These are phyloP conservation scores for Dactylonectria estremocensis DNA, from an alignment of 2,329 filamentous ascomycete genomes.

Conservation along the genomic window DNA sequence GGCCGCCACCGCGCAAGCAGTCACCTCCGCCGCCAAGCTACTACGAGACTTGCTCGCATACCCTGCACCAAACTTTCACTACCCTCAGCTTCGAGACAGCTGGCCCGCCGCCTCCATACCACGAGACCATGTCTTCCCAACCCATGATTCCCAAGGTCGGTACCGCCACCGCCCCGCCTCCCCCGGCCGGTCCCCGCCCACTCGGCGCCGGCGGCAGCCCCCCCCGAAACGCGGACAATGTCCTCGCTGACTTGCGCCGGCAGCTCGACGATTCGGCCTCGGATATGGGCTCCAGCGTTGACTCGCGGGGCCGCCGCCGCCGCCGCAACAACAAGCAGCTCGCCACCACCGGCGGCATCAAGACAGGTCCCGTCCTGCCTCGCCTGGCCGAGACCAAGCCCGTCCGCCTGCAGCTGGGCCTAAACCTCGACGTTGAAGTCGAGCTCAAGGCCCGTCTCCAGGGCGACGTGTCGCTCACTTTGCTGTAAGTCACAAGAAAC, in stretches of 20 bases:
- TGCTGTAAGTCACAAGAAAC: slow-evolving; percentile 31
- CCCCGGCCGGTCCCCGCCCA: slow-evolving; percentile 20
- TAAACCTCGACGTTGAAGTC: slow-evolving; percentile 40
- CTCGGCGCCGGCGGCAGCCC: slow-evolving; percentile 28
- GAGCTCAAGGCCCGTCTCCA: slow-evolving; percentile 40
- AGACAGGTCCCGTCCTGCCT: slow-evolving; percentile 36
- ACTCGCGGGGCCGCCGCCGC: slow-evolving; percentile 40
- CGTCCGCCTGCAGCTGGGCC: slow-evolving; percentile 36
- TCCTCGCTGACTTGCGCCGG: slow-evolving; percentile 40
- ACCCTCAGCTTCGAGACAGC: slow-evolving; percentile 38
- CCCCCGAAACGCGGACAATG: slow-evolving; percentile 32
- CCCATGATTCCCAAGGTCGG: slow-evolving; percentile 39
- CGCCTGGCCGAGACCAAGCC: slow-evolving; percentile 41
- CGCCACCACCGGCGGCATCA: slow-evolving; percentile 36
- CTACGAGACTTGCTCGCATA: slow-evolving; percentile 35
- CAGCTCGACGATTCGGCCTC: slow-evolving; percentile 41
- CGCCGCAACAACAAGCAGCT: slow-evolving; percentile 42
- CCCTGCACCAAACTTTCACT: slow-evolving; percentile 33
- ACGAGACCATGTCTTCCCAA: slow-evolving; percentile 39
- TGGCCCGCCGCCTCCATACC: slow-evolving; percentile 33
- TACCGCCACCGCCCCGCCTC: slow-evolving; percentile 26
- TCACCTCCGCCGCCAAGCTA: slow-evolving; percentile 32
- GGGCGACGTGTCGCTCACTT: slow-evolving; percentile 39
- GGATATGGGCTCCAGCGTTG: slow-evolving; percentile 37
- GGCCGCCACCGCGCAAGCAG: slow-evolving; percentile 22